Evolutionary conservation across 2,329 filamentous ascomycete species (phyloP), one percentile per base, ranked within the genome.

Genomic region (Paracorniculantispora psalliotae): DNA sequence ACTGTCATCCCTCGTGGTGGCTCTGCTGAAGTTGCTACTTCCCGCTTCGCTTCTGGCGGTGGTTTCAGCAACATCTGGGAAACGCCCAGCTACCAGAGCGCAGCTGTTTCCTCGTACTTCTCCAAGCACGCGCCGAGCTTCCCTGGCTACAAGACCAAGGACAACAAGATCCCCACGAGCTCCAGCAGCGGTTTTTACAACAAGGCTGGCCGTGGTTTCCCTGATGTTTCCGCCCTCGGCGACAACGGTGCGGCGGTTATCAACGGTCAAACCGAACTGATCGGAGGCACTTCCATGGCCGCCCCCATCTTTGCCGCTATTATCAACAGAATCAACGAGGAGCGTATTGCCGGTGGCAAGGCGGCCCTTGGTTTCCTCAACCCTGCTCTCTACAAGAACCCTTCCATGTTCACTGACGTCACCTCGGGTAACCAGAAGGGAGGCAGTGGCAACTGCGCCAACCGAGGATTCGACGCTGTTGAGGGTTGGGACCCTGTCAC

Each of bases 61-160:
- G 57, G 57, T 2, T 59, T 76, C 71, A 67, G 63, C 60, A 79
- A 81, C 64, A 71, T 78, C 61, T 81, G 79, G 60, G 62, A 70
- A 2, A 63, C 77, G 10, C 79, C 81, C 0, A 61, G 66, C 10
- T 83, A 82, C 66, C 81, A 83, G 62, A 65, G 69, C 17, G 58
- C 63, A 0, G 75, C 74, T 6, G 73, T 80, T 4, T 28, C 43
- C 2, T 10, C 63, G 0, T 72, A 72, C 1, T 75, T 81, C 3
- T 63, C 66, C 19, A 67, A 67, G 21, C 48, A 72, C 65, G 78
- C 78, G 65, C 61, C 59, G 1, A 37, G 57, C 13, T 80, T 77
- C 64, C 71, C 63, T 7, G 49, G 46, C n/a, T 61, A 63, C 52
- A 60, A 66, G 25, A 69, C 5, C 61, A 72, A 35, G 10, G 72